Percentiles rank a stretch among this genome's conserved stretches.
Evolutionary conservation across 2,329 filamentous ascomycete genomes (phyloP).

Genomic region (Tolypocladium album): DNA sequence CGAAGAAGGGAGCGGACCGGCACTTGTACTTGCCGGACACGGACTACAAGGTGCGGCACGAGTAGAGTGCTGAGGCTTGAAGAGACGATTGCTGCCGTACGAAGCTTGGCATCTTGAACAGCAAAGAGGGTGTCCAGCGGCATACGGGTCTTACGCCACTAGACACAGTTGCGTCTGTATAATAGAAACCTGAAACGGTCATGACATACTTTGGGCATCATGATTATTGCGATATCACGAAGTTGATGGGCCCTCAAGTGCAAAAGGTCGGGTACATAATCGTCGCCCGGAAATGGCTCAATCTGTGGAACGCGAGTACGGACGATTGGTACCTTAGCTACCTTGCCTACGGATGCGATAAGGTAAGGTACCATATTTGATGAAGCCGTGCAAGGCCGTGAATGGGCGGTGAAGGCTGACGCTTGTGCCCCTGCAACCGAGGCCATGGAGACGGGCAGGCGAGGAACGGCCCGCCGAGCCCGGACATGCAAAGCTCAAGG

Average conservation of each 20-base stretch:
- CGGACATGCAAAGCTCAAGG: background rate
- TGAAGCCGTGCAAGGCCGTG: background rate
- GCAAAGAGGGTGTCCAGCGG: background rate
- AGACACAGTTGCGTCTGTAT: slow-evolving; percentile 2
- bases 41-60: slow-evolving; percentile 65
- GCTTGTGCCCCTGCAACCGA: background rate
- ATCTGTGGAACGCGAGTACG: background rate
- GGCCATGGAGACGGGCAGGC: background rate
- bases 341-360: background rate
- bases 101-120: background rate
- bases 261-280: background rate
- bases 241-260: background rate
- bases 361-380: too few species aligned
- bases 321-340: too few species aligned
- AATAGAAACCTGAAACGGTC: background rate
- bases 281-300: too few species aligned
- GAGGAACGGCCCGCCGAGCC: background rate
- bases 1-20: slow-evolving; percentile 76
- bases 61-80: slow-evolving; percentile 30
- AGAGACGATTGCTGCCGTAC: slow-evolving; percentile 3
- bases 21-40: slow-evolving; percentile 94
- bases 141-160: background rate
- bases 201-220: background rate
- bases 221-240: background rate
- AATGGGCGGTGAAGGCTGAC: background rate